These are phyloP conservation scores for Podospora tetraspora DNA, from an alignment of 495 filamentous ascomycete species.

Conservation along the genomic window DNA sequence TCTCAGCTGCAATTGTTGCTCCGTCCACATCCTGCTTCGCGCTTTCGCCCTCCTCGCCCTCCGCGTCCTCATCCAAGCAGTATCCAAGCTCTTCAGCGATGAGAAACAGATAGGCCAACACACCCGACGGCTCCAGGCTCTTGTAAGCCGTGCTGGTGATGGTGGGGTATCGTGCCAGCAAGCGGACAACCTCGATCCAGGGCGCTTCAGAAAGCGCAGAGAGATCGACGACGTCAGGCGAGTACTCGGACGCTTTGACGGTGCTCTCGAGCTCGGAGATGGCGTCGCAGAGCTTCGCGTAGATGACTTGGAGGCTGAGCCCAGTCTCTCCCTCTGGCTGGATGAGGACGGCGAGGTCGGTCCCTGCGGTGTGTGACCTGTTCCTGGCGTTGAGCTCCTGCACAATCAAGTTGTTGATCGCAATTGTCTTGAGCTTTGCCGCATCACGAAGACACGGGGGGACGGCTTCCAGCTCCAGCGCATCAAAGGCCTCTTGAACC, in stretches of 20 bases:
- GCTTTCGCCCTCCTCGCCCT: neutral
- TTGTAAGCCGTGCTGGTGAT: slow-evolving; percentile 1
- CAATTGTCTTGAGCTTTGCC: neutral
- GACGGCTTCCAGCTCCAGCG: neutral
- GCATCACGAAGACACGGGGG: neutral
- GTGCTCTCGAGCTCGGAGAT: neutral
- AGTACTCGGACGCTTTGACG: neutral
- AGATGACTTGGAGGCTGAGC: slow-evolving; percentile 1
- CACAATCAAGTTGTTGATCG: neutral
- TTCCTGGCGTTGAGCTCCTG: slow-evolving; percentile 8
- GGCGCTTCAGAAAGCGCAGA: slow-evolving; percentile 2
- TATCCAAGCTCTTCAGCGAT: slow-evolving; percentile 6
- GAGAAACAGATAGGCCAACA: slow-evolving; percentile 1
- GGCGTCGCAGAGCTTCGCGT: neutral
- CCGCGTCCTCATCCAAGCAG: slow-evolving; percentile 1
- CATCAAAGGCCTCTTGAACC: neutral
- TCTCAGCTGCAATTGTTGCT: neutral
- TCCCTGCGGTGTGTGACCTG: neutral
- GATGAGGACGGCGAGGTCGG: neutral
- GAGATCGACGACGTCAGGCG: neutral
- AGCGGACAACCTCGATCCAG: slow-evolving; percentile 5
- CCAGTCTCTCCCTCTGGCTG: slow-evolving; percentile 7
- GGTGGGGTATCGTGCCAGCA: slow-evolving; percentile 1
- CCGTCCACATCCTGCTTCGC: neutral
- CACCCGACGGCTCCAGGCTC: neutral